A percentile compares a stretch with the other conserved stretches of the same genome.
Conservation (phyloP, 2,329 filamentous ascomycete genomes). For the Colletotrichum tropicale region DNA sequence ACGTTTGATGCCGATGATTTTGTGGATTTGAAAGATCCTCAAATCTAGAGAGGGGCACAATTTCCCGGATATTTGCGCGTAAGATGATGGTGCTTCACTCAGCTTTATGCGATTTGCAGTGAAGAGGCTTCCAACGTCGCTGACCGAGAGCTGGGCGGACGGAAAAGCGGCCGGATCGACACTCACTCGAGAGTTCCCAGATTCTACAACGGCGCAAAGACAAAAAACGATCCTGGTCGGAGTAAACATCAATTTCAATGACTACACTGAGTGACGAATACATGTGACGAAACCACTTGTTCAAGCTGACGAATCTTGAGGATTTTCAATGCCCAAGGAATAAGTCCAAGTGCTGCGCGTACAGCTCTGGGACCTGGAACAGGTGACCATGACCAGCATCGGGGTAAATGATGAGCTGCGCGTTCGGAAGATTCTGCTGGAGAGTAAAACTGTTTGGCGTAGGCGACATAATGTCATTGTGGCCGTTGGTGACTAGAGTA, state of each 20-base stretch:
- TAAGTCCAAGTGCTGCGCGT: background rate
- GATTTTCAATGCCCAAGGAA: background rate
- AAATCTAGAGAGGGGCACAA: background rate
- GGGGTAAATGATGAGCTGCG: background rate
- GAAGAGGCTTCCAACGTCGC: background rate
- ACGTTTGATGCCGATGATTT: background rate
- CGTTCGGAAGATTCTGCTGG: background rate
- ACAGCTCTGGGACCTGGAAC: background rate
- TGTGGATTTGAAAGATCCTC: background rate
- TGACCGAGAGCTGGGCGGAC: background rate
- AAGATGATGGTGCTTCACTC: background rate
- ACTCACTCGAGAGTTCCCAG: background rate
- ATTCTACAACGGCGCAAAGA: background rate
- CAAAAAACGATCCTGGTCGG: background rate
- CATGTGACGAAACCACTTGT: background rate
- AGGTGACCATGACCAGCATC: background rate
- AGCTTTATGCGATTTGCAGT: background rate
- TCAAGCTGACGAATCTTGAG: background rate
- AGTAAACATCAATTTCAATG: rapidly evolving
- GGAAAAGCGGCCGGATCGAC: background rate
- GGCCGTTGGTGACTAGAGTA: background rate
- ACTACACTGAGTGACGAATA: background rate
- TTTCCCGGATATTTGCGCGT: rapidly evolving
- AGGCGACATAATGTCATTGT: background rate
- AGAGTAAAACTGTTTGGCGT: background rate